Evolutionary conservation across 306 rosid genomes (phyloP), one percentile per base, ranked within the genome.

Genomic region (Fragaria nilgerrensis): DNA sequence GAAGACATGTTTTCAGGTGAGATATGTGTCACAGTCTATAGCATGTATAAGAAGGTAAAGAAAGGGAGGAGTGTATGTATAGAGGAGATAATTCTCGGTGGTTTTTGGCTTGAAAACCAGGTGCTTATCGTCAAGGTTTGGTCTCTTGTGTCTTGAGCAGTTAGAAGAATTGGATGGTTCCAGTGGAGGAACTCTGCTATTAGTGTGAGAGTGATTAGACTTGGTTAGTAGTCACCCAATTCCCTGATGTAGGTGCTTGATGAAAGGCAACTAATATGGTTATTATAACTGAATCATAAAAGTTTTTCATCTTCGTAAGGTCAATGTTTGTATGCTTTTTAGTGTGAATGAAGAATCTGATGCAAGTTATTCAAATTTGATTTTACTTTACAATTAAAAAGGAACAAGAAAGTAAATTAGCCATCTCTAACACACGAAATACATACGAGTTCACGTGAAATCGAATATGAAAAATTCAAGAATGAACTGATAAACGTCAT

Each of bases 31-130:
- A 72, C 15, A 13, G 23, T 34, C n/a, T 17, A 10, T 0, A 19
- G 69, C 27, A 82, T 52, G 72, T 76, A 73, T 62, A 22, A 49
- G 16, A 44, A 73, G 61, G 52, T 1, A 15, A n/a, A 16, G 48
- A 36, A 72, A 66, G 69, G 53, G 78, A 44, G 86, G 70, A 61
- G 70, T 29, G 84, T 63, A 45, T 77, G 76, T 22, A 58, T 47
- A 32, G 15, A 59, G 41, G 39, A 58, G 45, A 61, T 9, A n/a
- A 47, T 66, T 25, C 52, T 37, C n/a, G 15, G 45, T 47, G 72
- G 83, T 63, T 47, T 29, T 44, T 37, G 84, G 89, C 87, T 68
- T 82, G 82, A 82, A 84, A 82, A 82, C 83, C 12, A 83, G 80
- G 82, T 49, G 76, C 49, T 74, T 68, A 34, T 70, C 74, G 76